Evolutionary conservation across 1,284 basidiomycete species (phyloP), one percentile per base, ranked within the genome.

Genomic region (Limonomyces culmigenus): DNA sequence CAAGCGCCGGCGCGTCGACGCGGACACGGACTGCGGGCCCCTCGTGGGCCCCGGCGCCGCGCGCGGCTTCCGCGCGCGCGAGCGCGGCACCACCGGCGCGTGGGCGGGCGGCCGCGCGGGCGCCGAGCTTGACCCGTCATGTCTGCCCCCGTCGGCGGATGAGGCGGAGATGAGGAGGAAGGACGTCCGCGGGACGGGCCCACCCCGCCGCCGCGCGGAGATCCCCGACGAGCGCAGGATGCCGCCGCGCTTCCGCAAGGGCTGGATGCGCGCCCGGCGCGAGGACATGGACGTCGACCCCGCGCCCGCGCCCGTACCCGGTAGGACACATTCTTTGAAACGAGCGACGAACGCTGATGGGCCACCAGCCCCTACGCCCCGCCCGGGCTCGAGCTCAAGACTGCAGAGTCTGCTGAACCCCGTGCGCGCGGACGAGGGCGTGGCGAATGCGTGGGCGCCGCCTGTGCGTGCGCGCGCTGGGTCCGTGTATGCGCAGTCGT

Each of bases 191-290:
- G 18, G 23, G 20, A 19, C 8, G 33, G 13, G 12, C 8, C 33
- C 10, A 15, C 8, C 11, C 13, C 18, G 12, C 8, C 33, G 6
- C 33, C 33, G 13, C 13, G 8, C 16, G 8, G 4, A 6, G 11
- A 36, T 3, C 15, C 8, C 10, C 30, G 46, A 49, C 45, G 58
- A 72, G 42, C 59, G 59, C 8, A 52, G 52, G 36, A 57, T 78
- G 47, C 76, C 74, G 3, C 74, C 74, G 4, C 71, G 70, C 50
- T 64, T 79, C 65, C 59, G 75, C 27, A 78, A 73, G 46, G 47
- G 54, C 25, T 73, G 64, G 65, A 54, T 59, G 13, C 53, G 52
- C 19, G 44, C 49, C 33, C 50, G 45, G 8, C 23, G 23, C 23
- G 23, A 27, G 23, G 23, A n/a, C n/a, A 27, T 27, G 23, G 23